A percentile compares a stretch with the other conserved stretches of the same genome.
These are phyloP conservation scores for Phytophthora pisi DNA, from an alignment of 352 stramenopile genomes.

Conservation along the genomic window DNA sequence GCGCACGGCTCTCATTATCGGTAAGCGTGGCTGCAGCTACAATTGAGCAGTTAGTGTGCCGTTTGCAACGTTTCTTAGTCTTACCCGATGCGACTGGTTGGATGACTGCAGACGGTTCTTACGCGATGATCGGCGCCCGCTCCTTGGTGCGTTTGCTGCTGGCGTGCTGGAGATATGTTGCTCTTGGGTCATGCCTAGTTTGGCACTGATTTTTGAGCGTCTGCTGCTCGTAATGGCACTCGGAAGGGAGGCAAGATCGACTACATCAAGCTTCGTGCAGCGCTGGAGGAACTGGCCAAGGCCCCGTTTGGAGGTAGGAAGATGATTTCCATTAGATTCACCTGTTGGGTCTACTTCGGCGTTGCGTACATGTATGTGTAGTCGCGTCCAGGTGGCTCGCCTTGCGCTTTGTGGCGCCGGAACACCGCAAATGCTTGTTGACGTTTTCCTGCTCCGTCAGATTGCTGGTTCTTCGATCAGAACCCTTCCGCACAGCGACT, in stretches of 20 bases:
- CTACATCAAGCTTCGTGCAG: slow-evolving; percentile 69
- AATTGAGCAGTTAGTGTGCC: not conserved
- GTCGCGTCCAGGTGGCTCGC: slow-evolving; percentile 11
- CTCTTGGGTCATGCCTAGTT: not conserved
- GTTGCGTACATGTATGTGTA: slow-evolving; percentile 17
- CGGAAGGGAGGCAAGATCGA: slow-evolving; percentile 65
- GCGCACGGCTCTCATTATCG: slow-evolving; percentile 71
- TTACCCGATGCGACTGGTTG: slow-evolving; percentile 5
- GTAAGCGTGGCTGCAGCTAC: slow-evolving; percentile 25
- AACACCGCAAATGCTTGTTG: slow-evolving; percentile 24
- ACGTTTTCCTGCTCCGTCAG: slow-evolving; percentile 39
- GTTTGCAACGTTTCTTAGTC: slow-evolving; percentile 7
- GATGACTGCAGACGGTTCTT: slow-evolving; percentile 60
- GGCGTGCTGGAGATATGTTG: not conserved
- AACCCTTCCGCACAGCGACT: slow-evolving; percentile 52
- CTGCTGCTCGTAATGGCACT: not conserved
- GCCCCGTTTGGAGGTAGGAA: slow-evolving; percentile 58
- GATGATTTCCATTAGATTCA: not conserved
- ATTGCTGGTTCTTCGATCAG: slow-evolving; percentile 91
- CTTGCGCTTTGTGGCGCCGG: not conserved
- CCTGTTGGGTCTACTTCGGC: slow-evolving; percentile 3
- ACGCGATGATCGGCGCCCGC: slow-evolving; percentile 68
- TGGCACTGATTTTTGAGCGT: slow-evolving; percentile 2
- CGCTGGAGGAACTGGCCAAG: slow-evolving; percentile 53
- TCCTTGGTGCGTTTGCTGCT: slow-evolving; percentile 36